phyloP scores from a whole-genome alignment of 1,284 basidiomycete genomes.

The Naganishia sp. region DNA sequence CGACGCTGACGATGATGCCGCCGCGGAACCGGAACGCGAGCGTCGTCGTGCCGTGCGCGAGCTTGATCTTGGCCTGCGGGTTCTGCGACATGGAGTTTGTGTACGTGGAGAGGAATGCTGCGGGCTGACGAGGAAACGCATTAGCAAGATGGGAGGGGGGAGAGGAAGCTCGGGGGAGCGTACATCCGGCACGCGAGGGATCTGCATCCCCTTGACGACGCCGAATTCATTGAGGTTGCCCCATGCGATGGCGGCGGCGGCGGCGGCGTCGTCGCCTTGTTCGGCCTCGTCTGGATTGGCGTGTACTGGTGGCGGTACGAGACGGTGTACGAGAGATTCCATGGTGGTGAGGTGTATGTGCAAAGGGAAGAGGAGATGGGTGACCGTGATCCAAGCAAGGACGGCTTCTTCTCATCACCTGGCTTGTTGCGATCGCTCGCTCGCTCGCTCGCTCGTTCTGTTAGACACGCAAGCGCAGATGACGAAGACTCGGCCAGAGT shows the following conservation, averaged over 20 bases:
- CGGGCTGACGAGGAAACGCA: slow-evolving; percentile 63
- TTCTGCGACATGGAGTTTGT: slow-evolving; percentile 86
- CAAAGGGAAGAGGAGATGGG: no score
- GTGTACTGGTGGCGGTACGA: slow-evolving; percentile 26
- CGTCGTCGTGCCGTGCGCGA: slow-evolving; percentile 98
- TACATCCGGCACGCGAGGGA: slow-evolving; percentile 52
- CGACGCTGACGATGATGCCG: slow-evolving; percentile 96
- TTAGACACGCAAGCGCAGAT: slow-evolving; percentile 27
- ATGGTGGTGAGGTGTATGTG: slow-evolving; percentile 11
- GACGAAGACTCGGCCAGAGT: slow-evolving; percentile 8
- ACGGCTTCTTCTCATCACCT: no score
- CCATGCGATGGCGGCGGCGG: slow-evolving; percentile 58
- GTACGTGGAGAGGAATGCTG: slow-evolving; percentile 81
- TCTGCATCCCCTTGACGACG: slow-evolving; percentile 47
- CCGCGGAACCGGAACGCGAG: slow-evolving; percentile 96
- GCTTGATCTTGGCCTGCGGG: slow-evolving; percentile 93
- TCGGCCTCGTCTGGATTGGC: slow-evolving; percentile 15
- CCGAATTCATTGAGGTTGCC: slow-evolving; percentile 57
- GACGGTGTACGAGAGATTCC: slow-evolving; percentile 29
- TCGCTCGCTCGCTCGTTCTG: no score
- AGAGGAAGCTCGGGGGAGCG: slow-evolving; percentile 36
- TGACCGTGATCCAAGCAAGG: no score
- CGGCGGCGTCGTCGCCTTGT: slow-evolving; percentile 50
- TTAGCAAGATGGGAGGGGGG: not conserved
- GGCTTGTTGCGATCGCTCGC: not conserved